These are phyloP conservation scores for Carex littledalei DNA, from an alignment of 176 grass and related monocot species.

Conservation along the genomic window DNA sequence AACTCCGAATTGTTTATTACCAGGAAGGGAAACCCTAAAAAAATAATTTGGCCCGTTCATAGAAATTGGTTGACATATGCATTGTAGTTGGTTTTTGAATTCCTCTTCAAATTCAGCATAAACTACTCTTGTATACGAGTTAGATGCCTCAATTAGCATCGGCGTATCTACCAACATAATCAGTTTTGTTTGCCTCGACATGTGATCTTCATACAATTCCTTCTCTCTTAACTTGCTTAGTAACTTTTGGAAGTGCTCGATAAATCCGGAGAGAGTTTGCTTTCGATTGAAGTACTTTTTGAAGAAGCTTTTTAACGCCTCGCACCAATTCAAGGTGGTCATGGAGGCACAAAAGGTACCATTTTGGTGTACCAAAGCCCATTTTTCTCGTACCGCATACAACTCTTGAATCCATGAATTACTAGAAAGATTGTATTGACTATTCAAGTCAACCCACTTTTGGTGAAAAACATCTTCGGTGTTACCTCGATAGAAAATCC, in stretches of 20 bases:
- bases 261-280: conserved; percentile 32
- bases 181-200: conserved; percentile 41
- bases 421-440: conserved; percentile 29
- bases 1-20: conserved; percentile 28
- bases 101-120: conserved; percentile 40
- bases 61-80: conserved; percentile 36
- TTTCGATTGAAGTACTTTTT: conserved; percentile 39
- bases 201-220: conserved; percentile 43
- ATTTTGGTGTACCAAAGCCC: conserved; percentile 34
- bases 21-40: conserved; percentile 40
- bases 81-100: conserved; percentile 39
- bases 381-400: conserved; percentile 40
- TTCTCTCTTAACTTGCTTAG: conserved; percentile 30
- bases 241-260: conserved; percentile 30
- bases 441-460: conserved; percentile 34
- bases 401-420: conserved; percentile 38
- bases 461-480: conserved; percentile 39
- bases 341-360: conserved; percentile 39
- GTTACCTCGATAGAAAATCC: conserved; percentile 17
- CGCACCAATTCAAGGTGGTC: conserved; percentile 34
- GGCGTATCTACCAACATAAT: conserved; percentile 36
- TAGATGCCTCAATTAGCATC: conserved; percentile 46
- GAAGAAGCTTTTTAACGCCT: conserved; percentile 35
- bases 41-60: conserved; percentile 26
- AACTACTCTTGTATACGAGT: conserved; percentile 39